Conservation (phyloP, 768 basidiomycete genomes). For the Tephrocybe sp. region DNA sequence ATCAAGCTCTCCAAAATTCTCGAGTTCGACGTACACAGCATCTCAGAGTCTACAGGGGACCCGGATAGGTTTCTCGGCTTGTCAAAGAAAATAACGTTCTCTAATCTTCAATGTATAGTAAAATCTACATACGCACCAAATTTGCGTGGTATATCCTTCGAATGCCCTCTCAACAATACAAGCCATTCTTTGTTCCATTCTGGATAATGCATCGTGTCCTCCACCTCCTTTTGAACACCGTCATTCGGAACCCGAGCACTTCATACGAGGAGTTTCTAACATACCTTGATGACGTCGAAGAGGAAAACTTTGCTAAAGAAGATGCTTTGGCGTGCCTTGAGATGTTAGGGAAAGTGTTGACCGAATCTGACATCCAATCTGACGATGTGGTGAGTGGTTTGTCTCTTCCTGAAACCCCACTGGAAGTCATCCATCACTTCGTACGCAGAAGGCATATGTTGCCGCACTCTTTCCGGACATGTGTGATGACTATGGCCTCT, state of each 20-base stretch:
- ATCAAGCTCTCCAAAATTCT: constrained; percentile 44
- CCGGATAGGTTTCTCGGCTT: constrained; percentile 45
- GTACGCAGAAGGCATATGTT: constrained; percentile 45
- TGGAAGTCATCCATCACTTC: not conserved
- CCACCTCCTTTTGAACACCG: constrained; percentile 43
- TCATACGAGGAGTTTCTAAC: constrained; percentile 40
- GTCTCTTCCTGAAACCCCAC: not conserved
- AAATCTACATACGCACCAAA: constrained; percentile 62
- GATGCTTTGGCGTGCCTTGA: constrained; percentile 24
- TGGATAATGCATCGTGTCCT: constrained; percentile 51
- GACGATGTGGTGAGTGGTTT: constrained; percentile 44
- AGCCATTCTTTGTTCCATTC: constrained; percentile 43
- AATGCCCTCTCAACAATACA: constrained; percentile 45
- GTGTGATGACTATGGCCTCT: constrained; percentile 16
- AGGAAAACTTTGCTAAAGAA: constrained; percentile 11
- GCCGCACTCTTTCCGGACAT: constrained; percentile 38
- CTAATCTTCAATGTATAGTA: constrained; percentile 36
- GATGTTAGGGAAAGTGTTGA: constrained; percentile 46
- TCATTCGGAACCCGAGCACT: constrained; percentile 32
- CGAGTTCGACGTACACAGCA: constrained; percentile 48
- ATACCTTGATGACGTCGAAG: constrained; percentile 28
- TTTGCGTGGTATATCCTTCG: constrained; percentile 73
- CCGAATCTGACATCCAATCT: constrained; percentile 40
- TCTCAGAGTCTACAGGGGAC: constrained; percentile 22
- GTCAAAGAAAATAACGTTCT: not conserved